A percentile compares a stretch with the other conserved stretches of the same genome.
These are phyloP conservation scores for Cytospora piceicola DNA, from an alignment of 2,329 filamentous ascomycete genomes.

Conservation along the genomic window DNA sequence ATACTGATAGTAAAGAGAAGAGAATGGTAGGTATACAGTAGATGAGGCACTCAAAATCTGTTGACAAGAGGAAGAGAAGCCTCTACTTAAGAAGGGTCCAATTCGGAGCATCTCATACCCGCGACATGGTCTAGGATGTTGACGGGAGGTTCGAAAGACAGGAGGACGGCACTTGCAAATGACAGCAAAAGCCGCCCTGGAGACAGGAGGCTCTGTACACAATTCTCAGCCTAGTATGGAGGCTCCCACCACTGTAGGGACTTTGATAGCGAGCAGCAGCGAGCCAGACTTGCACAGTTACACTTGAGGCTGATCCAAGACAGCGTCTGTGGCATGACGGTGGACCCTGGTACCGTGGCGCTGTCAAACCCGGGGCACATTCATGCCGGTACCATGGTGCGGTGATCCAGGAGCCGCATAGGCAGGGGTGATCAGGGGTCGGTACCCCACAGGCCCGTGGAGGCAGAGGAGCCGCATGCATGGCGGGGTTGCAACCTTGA, in stretches of 20 bases:
- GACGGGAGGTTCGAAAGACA: constrained; percentile 15
- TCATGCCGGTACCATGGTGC: constrained; percentile 20
- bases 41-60: constrained; percentile 25
- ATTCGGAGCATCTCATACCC: constrained; percentile 24
- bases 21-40: constrained; percentile 15
- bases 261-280: background rate
- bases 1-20: constrained; percentile 7
- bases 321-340: constrained; percentile 32
- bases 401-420: constrained; percentile 28
- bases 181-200: constrained; percentile 14
- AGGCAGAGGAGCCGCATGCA: constrained; percentile 29
- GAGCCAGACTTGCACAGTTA: constrained; percentile 25
- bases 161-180: constrained; percentile 15
- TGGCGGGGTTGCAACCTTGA: constrained; percentile 23
- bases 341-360: constrained; percentile 30
- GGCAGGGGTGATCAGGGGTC: constrained; percentile 24
- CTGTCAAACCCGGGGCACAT: constrained; percentile 13
- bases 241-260: constrained; percentile 8
- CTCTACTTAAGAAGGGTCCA: constrained; percentile 9
- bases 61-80: constrained; percentile 2
- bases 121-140: constrained; percentile 20
- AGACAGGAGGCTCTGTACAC: constrained; percentile 25
- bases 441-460: background rate
- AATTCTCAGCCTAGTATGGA: constrained; percentile 5
- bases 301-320: constrained; percentile 31